Evolutionary conservation across 1,284 basidiomycete genomes (phyloP).

Genomic region (Pseudozyma pruni): DNA sequence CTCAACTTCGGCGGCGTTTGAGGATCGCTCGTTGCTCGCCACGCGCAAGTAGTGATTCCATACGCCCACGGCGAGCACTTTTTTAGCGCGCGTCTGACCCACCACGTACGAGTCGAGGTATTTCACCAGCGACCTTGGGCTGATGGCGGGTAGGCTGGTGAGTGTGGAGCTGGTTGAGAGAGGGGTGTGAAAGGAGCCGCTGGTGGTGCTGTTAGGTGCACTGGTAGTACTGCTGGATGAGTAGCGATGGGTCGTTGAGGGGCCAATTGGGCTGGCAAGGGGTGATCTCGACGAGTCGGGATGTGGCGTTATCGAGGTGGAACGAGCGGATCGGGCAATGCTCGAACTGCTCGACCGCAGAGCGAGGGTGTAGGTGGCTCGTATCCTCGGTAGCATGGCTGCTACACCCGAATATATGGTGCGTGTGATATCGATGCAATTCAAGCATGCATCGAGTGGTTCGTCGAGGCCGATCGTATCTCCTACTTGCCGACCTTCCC

Average conservation of each 20-base stretch:
- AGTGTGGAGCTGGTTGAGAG: conserved; percentile 7
- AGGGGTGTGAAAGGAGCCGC: conserved; percentile 22
- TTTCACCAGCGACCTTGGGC: conserved; percentile 76
- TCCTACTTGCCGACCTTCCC: too few species aligned
- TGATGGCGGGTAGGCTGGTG: conserved; percentile 20
- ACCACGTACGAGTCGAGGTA: conserved; percentile 91
- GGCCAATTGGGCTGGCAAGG: too few species aligned
- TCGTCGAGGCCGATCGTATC: too few species aligned
- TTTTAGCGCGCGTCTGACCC: conserved; percentile 91
- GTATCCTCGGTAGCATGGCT: conserved; percentile 13
- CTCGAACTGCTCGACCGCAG: too few species aligned
- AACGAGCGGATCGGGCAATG: too few species aligned
- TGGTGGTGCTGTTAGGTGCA: neutral
- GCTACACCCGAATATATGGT: neutral
- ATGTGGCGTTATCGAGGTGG: too few species aligned
- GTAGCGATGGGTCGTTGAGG: too few species aligned
- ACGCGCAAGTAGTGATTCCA: conserved; percentile 42
- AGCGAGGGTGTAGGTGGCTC: too few species aligned
- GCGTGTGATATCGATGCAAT: too few species aligned
- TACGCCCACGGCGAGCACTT: conserved; percentile 83
- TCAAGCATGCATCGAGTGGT: too few species aligned
- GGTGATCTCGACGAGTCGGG: too few species aligned
- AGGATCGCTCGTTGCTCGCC: conserved; percentile 28
- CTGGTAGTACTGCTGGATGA: neutral
- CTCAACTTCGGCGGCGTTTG: conserved; percentile 19